phyloP scores from a whole-genome alignment of 257 asterid genomes.

The Jacaranda mimosifolia region DNA sequence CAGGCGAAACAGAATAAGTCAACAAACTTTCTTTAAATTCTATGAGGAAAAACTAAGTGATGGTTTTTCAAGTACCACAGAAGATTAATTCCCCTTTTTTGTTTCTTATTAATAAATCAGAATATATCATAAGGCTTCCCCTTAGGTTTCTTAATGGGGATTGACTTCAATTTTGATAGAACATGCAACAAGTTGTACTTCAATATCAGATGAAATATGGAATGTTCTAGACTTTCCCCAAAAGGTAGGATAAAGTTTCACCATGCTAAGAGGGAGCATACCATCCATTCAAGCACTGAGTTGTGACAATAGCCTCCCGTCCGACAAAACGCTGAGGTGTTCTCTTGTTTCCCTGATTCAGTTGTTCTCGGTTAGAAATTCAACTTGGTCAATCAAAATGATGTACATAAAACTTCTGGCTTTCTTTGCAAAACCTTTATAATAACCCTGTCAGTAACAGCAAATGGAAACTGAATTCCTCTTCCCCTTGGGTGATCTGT shows the following conservation, averaged over 20 bases:
- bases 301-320: constrained; percentile 91
- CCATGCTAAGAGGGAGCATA: constrained; percentile 39
- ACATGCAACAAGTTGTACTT: too few species aligned
- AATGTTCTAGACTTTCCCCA: not conserved
- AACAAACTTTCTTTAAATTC: too few species aligned
- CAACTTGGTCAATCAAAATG: constrained; percentile 34
- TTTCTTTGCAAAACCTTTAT: constrained; percentile 68
- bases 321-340: constrained; percentile 96
- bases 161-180: too few species aligned
- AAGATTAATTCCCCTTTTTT: not conserved
- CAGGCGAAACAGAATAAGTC: constrained; percentile 12
- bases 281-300: constrained; percentile 98
- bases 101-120: too few species aligned
- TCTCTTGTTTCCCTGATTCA: constrained; percentile 94
- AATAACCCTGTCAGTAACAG: constrained; percentile 81
- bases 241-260: constrained; percentile 17
- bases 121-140: too few species aligned
- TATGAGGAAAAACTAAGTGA: not conserved
- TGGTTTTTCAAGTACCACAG: not conserved
- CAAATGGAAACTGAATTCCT: constrained; percentile 93
- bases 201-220: too few species aligned
- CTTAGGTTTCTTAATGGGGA: too few species aligned
- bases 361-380: constrained; percentile 41
- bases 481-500: constrained; percentile 67
- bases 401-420: constrained; percentile 30